Base-by-base conservation (phyloP, 257 asterid species). In the Salvia miltiorrhiza region DNA sequence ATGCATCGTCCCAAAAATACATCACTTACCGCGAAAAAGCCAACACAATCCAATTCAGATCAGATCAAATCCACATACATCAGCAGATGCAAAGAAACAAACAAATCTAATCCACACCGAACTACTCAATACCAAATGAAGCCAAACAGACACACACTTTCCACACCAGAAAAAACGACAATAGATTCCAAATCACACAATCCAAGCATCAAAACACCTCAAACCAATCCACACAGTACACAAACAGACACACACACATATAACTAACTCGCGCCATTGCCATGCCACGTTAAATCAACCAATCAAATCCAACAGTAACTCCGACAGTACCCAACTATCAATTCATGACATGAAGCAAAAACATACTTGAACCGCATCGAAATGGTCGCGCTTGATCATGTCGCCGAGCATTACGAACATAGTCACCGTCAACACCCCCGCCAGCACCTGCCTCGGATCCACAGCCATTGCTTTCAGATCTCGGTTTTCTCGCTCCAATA, bases 391-490 rank as follows among this genome's bases (percentile, higher is more conserved):
- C 82, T 85, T 85, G 72, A 87, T 77, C 95, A 87, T 87, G 54
- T 85, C 73, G 0, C 86, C 95, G 6, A 87, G 89, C 95, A 87
- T 87, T 11, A 82, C 84, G 62, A 87, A 87, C 95, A 87, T 87
- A 72, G 89, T 83, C 43, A 87, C 53, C 2, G 95, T 85, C 71
- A 87, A 67, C 24, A 87, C 83, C 26, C 88, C 92, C 2, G 95
- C 95, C 72, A 88, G 62, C 30, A 88, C 78, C 35, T 88, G 95
- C 16, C 95, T 82, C 47, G 95, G 89, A 83, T 87, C 95, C 72
- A 87, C 76, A 35, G 76, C 95, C 95, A 85, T 65, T 78, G 79
- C 35, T 57, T 41, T 71, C 77, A 74, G 86, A 80, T 80, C 85
- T 75, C 84, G 6, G 37, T 40, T 40, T 35, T 60, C 14, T 32